Base-by-base conservation (phyloP, 495 filamentous ascomycete species). In the Trichocladium uniseriatum region DNA sequence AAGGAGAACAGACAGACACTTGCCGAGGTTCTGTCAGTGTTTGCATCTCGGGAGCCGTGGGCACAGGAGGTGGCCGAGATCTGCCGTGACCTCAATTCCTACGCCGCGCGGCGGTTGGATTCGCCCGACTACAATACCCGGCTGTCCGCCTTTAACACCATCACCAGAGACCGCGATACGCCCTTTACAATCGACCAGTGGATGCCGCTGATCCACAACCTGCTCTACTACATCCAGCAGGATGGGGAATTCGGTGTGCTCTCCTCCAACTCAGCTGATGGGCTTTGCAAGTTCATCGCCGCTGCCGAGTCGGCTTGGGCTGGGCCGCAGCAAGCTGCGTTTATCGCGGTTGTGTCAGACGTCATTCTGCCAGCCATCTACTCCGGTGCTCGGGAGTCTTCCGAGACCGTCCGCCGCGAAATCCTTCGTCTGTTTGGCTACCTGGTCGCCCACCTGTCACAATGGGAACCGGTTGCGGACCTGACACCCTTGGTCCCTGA, bases 161-260 rank as follows among this genome's bases (percentile, higher is more conserved):
- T 97, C 56, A 87, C 81, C 37, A 78, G 80, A 22, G 63, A 71
- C 3, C 58, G 68, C 42, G 67, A 72, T 31, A 54, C 51, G 1
- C 69, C 65, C 0, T 79, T 90, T 31, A 83, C 75, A 3, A 62
- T 81, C n/a, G 79, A 78, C 51, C 84, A 94, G 58, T 99, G 92
- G 94, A 75, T 79, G 49, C 90, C 94, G n/a, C 69, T 97, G 27
- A 62, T 97, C 2, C 84, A 83, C 67, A 97, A 97, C 59, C 81
- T 95, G 76, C 73, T 95, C 2, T 96, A 80, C 67, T 91, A 83
- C 58, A 82, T 95, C 56, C 84, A 79, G 57, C 83, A 94, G 57
- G 81, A 83, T 36, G 89, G 96, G 43, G 92, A 99, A 58, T 77
- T 92, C 45, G 83, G 84, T 35, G 86, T 94, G 24, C 67, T 95